These are phyloP conservation scores for Hanseniaspora valbyensis DNA, from an alignment of 805 yeast genomes.

Conservation along the genomic window DNA sequence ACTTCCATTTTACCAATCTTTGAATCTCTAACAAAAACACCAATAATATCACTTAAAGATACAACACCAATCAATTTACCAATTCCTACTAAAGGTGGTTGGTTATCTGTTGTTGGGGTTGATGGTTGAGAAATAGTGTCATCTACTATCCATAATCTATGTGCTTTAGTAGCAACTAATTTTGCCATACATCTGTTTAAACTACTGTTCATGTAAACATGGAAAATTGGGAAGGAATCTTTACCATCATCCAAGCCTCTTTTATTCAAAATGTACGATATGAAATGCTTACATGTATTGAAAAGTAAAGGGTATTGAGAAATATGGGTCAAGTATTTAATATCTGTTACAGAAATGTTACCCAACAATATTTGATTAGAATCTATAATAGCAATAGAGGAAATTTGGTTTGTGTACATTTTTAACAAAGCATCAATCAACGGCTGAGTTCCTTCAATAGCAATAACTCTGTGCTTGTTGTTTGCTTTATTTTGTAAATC, in stretches of 20 bases:
- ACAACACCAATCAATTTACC: constrained; percentile 87
- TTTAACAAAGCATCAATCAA: constrained; percentile 75
- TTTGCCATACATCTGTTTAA: constrained; percentile 86
- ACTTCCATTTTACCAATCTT: constrained; percentile 52
- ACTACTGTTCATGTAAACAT: constrained; percentile 68
- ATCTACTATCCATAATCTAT: constrained; percentile 76
- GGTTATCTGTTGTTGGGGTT: constrained; percentile 9
- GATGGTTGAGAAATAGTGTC: constrained; percentile 27
- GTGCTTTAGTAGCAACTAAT: constrained; percentile 88
- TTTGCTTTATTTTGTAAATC: constrained; percentile 3
- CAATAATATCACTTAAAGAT: constrained; percentile 80
- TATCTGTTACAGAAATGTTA: constrained; percentile 90
- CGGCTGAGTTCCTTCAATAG: constrained; percentile 77
- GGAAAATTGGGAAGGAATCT: constrained; percentile 94
- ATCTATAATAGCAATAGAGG: constrained; percentile 90
- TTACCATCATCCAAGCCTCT: constrained; percentile 91
- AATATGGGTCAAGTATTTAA: constrained; percentile 72
- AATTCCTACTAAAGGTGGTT: constrained; percentile 27
- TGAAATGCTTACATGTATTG: constrained; percentile 76
- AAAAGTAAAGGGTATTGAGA: constrained; percentile 75
- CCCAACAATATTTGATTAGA: constrained; percentile 65
- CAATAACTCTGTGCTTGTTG: constrained; percentile 46
- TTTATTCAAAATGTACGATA: constrained; percentile 71
- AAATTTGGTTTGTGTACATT: constrained; percentile 75
- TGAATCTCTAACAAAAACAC: constrained; percentile 54